Evolutionary conservation across 1,139 yeast species (phyloP), one percentile per base, ranked within the genome.

Genomic region (Insectozyma bohioensis): DNA sequence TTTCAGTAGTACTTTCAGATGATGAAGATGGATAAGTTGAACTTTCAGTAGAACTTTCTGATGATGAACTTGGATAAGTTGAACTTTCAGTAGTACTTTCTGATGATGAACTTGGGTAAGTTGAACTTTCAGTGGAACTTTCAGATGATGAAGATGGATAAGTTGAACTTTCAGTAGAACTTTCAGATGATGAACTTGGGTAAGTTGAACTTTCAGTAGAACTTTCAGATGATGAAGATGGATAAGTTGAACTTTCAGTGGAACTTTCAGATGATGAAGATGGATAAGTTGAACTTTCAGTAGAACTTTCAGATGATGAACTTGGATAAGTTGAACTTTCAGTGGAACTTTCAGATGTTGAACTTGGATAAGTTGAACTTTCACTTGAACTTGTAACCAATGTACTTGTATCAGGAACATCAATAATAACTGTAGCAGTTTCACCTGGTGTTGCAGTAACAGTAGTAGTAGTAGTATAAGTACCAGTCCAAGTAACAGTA

Each of bases 401-500:
- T 12, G 33, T 29, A 1, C 42, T 34, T 11, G 49, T 45, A 17
- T 39, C 38, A 12, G 54, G 54, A 5, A 41, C 40, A 7, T 31
- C 33, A n/a, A 39, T 40, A 10, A 32, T 32, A 6, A 45, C 42
- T 4, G 51, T 48, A 6, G 34, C 47, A n/a, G 49, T 47, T n/a
- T 24, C 42, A 14, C 48, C 48, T 1, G 42, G 40, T 4, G 34
- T 14, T 5, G 40, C 51, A 4, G 41, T 31, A 1, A 28, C 14
- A 1, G 55, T 50, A 12, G 40, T 28, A 12, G 42, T 35, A 6
- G 46, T 25, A 4, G 47, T 40, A 2, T 10, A 14, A 1, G 36
- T 19, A 0, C 50, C 52, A 6, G 45, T 29, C 46, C 49, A 47
- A 0, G 49, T 41, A 2, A 39, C 20, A 2, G 57, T 50, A 7